These are phyloP conservation scores for Lagenidium sp. DNA, from an alignment of 352 stramenopile species.

Conservation along the genomic window DNA sequence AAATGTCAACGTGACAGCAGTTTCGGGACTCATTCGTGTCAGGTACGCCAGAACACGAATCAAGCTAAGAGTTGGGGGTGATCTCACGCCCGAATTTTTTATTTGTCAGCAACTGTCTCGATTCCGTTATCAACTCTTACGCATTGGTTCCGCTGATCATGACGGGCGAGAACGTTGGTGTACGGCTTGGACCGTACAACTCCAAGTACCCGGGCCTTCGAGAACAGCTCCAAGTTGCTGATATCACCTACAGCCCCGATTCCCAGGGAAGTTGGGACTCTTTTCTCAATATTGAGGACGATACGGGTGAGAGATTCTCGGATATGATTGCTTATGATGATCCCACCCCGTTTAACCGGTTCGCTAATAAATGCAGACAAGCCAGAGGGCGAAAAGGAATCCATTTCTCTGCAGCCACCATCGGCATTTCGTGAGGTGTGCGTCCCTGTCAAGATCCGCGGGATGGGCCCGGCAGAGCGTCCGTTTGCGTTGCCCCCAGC, in stretches of 20 bases:
- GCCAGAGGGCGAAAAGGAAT: slow-evolving; percentile 35
- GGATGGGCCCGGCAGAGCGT: slow-evolving; percentile 28
- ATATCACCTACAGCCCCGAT: slow-evolving; percentile 39
- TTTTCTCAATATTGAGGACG: slow-evolving; percentile 62
- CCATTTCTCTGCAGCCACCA: slow-evolving; percentile 48
- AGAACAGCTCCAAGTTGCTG: slow-evolving; percentile 47
- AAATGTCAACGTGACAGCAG: slow-evolving; percentile 84
- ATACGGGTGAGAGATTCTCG: slow-evolving; percentile 57
- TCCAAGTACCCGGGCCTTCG: slow-evolving; percentile 89
- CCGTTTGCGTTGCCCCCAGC: slow-evolving; percentile 74
- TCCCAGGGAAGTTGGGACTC: slow-evolving; percentile 46
- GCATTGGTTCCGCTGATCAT: slow-evolving; percentile 88
- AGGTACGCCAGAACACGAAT: slow-evolving; percentile 25
- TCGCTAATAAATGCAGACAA: too few species aligned
- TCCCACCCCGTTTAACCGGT: too few species aligned
- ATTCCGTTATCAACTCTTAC: slow-evolving; percentile 90
- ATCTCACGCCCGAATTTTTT: neutral
- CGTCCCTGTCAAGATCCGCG: slow-evolving; percentile 51
- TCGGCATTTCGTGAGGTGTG: slow-evolving; percentile 55
- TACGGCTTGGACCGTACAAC: slow-evolving; percentile 94
- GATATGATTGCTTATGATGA: too few species aligned
- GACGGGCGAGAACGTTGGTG: slow-evolving; percentile 92
- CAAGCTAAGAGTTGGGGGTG: neutral
- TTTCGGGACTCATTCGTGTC: slow-evolving; percentile 83
- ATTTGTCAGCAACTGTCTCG: slow-evolving; percentile 89